Percentiles rank a stretch among this genome's conserved stretches.
These are phyloP conservation scores for Zancudomyces culisetae DNA, from an alignment of 371 early-diverging fungal genomes.

Conservation along the genomic window DNA sequence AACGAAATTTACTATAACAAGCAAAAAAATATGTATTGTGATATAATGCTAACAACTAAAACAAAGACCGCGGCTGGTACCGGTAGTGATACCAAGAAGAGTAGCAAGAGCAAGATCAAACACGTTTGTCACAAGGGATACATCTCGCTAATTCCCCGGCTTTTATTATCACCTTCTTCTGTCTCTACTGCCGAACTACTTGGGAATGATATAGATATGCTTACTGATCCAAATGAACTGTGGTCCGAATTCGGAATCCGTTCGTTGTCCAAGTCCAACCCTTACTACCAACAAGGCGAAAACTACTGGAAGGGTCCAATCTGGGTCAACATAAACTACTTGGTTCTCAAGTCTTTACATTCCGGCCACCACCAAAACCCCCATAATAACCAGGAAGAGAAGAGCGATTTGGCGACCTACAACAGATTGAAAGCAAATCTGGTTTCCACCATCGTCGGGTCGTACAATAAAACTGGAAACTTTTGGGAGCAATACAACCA, in stretches of 20 bases:
- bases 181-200: too few species aligned
- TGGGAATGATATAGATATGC: conserved; percentile 48
- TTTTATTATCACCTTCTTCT: too few species aligned
- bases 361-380: conserved; percentile 41
- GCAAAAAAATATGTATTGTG: conserved; percentile 50
- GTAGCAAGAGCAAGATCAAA: conserved; percentile 15
- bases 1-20: conserved; percentile 54
- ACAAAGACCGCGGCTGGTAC: too few species aligned
- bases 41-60: too few species aligned
- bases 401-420: conserved; percentile 55
- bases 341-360: conserved; percentile 53
- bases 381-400: conserved; percentile 47
- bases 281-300: conserved; percentile 58
- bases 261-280: conserved; percentile 56
- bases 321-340: conserved; percentile 87
- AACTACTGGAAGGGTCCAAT: conserved; percentile 91
- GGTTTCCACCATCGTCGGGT: conserved; percentile 36
- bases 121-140: conserved; percentile 79
- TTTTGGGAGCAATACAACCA: conserved; percentile 89
- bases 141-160: conserved; percentile 58
- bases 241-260: conserved; percentile 72
- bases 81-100: too few species aligned
- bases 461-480: conserved; percentile 64
- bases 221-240: conserved; percentile 44
- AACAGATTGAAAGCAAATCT: conserved; percentile 49